A percentile compares a stretch with the other conserved stretches of the same genome.
phyloP scores from a whole-genome alignment of 345 rosid species.

The Eutrema heterophyllum region DNA sequence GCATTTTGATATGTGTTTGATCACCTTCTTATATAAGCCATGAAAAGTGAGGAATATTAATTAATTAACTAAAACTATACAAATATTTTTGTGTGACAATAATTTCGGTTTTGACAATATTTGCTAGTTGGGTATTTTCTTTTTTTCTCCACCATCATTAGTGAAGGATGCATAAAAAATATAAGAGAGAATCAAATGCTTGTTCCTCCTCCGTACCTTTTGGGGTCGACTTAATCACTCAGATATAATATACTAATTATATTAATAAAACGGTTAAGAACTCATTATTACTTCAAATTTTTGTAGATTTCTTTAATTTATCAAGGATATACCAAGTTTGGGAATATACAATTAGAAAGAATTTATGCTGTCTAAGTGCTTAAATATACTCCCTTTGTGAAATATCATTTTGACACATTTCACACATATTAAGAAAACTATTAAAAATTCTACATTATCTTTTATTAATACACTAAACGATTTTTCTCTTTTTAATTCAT shows the following conservation, averaged over 20 bases:
- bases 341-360: constrained; percentile 15
- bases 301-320: not conserved
- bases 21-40: constrained; percentile 29
- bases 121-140: constrained; percentile 7
- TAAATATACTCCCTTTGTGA: not conserved
- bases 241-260: not conserved
- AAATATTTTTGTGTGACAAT: not conserved
- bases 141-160: constrained; percentile 39
- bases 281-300: not conserved
- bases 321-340: not conserved
- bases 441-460: too few relatives aligned
- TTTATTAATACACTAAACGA: too few relatives aligned
- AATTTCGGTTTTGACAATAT: constrained; percentile 23
- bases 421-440: too few relatives aligned
- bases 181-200: constrained; percentile 31
- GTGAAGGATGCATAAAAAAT: constrained; percentile 29
- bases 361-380: constrained; percentile 15
- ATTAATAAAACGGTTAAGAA: not conserved
- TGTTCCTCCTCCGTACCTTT: constrained; percentile 38
- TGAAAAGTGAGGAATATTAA: constrained; percentile 3
- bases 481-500: too few relatives aligned
- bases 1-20: constrained; percentile 19
- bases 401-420: too few relatives aligned
- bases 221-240: constrained; percentile 17
- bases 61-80: not conserved